Conservation (phyloP, 2,329 filamentous ascomycete genomes). For the Trichoderma asperellum region DNA sequence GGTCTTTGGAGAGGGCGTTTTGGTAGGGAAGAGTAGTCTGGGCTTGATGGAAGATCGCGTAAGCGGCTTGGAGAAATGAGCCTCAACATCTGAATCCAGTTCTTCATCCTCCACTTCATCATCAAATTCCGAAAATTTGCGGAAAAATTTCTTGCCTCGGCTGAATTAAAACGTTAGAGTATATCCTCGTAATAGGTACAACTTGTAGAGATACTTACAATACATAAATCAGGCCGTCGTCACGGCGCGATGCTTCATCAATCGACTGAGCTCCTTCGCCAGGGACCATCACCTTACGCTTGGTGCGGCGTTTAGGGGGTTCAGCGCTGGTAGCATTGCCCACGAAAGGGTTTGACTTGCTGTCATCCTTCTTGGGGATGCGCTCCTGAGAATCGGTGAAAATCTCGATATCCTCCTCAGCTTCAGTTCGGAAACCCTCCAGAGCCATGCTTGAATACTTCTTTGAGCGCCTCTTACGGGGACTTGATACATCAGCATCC, state of each 20-base stretch:
- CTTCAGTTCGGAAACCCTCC: slow-evolving; percentile 62
- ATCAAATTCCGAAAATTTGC: slow-evolving; percentile 61
- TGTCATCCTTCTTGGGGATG: slow-evolving; percentile 68
- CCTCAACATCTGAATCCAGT: slow-evolving; percentile 42
- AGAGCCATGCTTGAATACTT: slow-evolving; percentile 59
- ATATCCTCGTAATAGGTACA: slow-evolving; percentile 15
- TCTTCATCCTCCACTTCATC: slow-evolving; percentile 38
- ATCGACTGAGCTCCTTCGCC: slow-evolving; percentile 63
- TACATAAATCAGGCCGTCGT: slow-evolving; percentile 74
- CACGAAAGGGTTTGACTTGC: slow-evolving; percentile 73
- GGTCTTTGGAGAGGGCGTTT: slow-evolving; percentile 41
- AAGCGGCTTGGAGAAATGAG: slow-evolving; percentile 49
- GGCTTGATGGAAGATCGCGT: slow-evolving; percentile 74
- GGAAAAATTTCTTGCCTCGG: slow-evolving; percentile 79
- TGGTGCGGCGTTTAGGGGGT: slow-evolving; percentile 58
- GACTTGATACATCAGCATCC: slow-evolving; percentile 61
- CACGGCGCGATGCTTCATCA: slow-evolving; percentile 64
- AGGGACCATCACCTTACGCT: slow-evolving; percentile 57
- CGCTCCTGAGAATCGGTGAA: slow-evolving; percentile 82
- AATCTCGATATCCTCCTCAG: slow-evolving; percentile 67
- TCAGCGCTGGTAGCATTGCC: slow-evolving; percentile 49
- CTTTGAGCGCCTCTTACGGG: slow-evolving; percentile 61
- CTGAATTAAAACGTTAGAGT: slow-evolving; percentile 46
- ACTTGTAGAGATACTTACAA: slow-evolving; percentile 64
- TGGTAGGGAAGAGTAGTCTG: slow-evolving; percentile 68